Percentiles rank a stretch among this genome's conserved stretches.
These are phyloP conservation scores for Geotrichum australiense DNA, from an alignment of 1,139 yeast genomes.

Conservation along the genomic window DNA sequence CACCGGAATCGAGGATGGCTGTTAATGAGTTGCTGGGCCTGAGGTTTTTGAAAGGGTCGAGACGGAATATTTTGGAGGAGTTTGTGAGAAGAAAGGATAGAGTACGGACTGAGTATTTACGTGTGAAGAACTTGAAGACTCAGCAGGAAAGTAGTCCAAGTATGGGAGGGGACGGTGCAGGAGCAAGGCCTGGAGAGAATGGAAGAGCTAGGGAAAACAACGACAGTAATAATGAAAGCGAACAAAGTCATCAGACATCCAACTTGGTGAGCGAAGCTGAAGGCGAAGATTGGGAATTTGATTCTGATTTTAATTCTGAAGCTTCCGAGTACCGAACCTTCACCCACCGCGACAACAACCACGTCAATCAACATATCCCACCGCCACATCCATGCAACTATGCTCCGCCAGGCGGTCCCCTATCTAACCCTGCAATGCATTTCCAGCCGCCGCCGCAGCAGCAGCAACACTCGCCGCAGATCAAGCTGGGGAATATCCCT, in stretches of 20 bases:
- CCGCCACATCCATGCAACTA: not conserved
- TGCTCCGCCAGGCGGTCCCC: too few relatives aligned
- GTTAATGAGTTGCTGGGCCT: slow-evolving; percentile 23
- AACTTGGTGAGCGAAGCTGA: not conserved
- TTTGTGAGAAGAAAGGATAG: slow-evolving; percentile 9
- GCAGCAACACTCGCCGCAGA: not conserved
- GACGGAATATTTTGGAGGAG: slow-evolving; percentile 3
- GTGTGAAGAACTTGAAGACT: slow-evolving; percentile 10
- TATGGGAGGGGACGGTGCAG: too few relatives aligned
- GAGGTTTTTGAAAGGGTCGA: slow-evolving; percentile 8
- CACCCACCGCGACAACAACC: slow-evolving; percentile 6
- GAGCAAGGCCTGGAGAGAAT: too few relatives aligned
- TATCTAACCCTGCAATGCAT: not conserved
- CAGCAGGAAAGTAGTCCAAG: too few relatives aligned
- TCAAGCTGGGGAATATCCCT: slow-evolving; percentile 5
- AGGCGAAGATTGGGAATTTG: slow-evolving; percentile 8
- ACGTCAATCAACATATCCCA: too few relatives aligned
- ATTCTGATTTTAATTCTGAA: slow-evolving; percentile 3
- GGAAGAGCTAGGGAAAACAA: not conserved
- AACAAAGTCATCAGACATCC: too few relatives aligned
- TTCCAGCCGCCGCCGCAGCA: not conserved
- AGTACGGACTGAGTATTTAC: slow-evolving; percentile 10
- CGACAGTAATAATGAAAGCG: not conserved
- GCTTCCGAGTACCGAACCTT: slow-evolving; percentile 12
- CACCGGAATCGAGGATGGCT: slow-evolving; percentile 43